Conservation (phyloP, 257 asterid species). For the Anisodus tanguticus region DNA sequence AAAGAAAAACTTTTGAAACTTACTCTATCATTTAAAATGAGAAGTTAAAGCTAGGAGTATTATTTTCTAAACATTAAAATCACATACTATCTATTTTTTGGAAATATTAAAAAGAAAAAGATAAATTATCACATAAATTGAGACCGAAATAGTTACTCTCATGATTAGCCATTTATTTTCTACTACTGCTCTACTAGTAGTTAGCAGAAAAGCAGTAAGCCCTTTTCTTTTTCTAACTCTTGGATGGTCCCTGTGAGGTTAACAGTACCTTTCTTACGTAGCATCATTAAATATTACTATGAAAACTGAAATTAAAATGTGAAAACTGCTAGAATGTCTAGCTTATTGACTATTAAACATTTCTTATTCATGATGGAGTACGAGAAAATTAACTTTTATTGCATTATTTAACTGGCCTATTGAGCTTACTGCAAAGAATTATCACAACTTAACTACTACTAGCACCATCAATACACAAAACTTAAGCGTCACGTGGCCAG, state of each 20-base stretch:
- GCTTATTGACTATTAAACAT: conserved; percentile 15
- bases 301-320: conserved; percentile 28
- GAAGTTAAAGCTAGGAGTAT: too few species aligned
- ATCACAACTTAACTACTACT: background rate
- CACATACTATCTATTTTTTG: too few species aligned
- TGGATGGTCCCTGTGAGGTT: conserved; percentile 63
- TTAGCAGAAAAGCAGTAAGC: conserved; percentile 49
- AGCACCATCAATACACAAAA: too few species aligned
- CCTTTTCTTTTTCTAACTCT: conserved; percentile 30
- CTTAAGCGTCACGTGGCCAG: too few species aligned
- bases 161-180: conserved; percentile 12
- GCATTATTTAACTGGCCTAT: background rate
- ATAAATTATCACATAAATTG: too few species aligned
- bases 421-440: background rate
- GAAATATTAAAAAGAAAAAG: too few species aligned
- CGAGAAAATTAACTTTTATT: conserved; percentile 1
- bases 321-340: conserved; percentile 34
- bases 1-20: too few species aligned
- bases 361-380: background rate
- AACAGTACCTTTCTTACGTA: conserved; percentile 37
- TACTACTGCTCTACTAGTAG: conserved; percentile 31
- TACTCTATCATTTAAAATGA: too few species aligned
- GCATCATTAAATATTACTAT: conserved; percentile 33
- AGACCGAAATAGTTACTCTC: background rate
- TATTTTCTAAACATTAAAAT: too few species aligned